phyloP scores from a whole-genome alignment of 2,329 filamentous ascomycete genomes.

The Fusarium concolor region DNA sequence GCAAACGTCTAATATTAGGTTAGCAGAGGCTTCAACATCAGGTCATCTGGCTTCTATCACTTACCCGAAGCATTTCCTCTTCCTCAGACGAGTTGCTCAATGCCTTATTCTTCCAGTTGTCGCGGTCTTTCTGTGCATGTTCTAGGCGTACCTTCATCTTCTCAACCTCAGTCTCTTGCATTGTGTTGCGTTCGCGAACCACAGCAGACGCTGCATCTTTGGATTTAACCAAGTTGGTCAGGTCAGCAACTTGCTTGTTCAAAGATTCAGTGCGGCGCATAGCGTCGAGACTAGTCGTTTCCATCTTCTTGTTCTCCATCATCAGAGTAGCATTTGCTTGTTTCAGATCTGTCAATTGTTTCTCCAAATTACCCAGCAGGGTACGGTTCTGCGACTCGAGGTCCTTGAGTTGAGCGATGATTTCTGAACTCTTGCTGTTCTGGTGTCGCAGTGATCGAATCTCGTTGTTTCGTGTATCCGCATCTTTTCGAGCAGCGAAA shows the following conservation, averaged over 20 bases:
- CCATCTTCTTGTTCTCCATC: constrained; percentile 79
- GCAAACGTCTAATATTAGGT: constrained; percentile 51
- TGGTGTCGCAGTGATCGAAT: constrained; percentile 83
- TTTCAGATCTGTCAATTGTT: constrained; percentile 86
- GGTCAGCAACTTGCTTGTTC: constrained; percentile 79
- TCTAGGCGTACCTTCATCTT: constrained; percentile 82
- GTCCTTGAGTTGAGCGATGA: constrained; percentile 93
- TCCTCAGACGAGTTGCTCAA: constrained; percentile 84
- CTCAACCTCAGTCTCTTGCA: constrained; percentile 80
- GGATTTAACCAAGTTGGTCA: constrained; percentile 77
- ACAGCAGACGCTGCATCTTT: constrained; percentile 74
- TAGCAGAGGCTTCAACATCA: constrained; percentile 23
- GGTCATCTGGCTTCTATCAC: constrained; percentile 51
- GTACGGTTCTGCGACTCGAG: constrained; percentile 81
- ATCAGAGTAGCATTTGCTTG: constrained; percentile 79
- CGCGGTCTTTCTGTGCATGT: constrained; percentile 83
- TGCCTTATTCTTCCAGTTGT: constrained; percentile 86
- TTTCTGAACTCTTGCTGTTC: constrained; percentile 90
- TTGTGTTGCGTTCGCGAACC: constrained; percentile 67
- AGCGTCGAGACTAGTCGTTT: constrained; percentile 77
- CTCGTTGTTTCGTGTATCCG: constrained; percentile 85
- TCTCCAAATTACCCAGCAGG: constrained; percentile 86
- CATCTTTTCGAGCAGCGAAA: constrained; percentile 94
- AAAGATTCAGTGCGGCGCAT: constrained; percentile 76
- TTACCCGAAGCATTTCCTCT: constrained; percentile 86